Percentiles rank a stretch among this genome's conserved stretches.
phyloP scores from a whole-genome alignment of 805 yeast species.

The Monosporozyma siamensis region DNA sequence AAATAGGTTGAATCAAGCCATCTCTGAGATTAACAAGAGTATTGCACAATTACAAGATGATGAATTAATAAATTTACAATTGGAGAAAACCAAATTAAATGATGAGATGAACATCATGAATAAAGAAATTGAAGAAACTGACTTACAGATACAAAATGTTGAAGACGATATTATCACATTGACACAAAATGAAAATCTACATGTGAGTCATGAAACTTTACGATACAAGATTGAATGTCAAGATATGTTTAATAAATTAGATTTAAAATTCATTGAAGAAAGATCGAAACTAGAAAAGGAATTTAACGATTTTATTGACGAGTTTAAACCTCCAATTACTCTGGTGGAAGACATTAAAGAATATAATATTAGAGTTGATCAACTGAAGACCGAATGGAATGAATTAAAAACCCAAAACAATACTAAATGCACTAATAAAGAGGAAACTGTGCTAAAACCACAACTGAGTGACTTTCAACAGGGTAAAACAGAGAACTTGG shows the following conservation, averaged over 20 bases:
- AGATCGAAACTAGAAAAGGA: constrained; percentile 16
- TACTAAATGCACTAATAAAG: background rate
- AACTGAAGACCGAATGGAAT: background rate
- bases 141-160: background rate
- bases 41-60: background rate
- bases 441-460: background rate
- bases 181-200: constrained; percentile 14
- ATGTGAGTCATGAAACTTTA: constrained; percentile 15
- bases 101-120: background rate
- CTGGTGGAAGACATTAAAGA: background rate
- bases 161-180: constrained; percentile 3
- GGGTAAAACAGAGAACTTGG: background rate
- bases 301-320: constrained; percentile 10
- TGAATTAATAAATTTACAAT: background rate
- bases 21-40: constrained; percentile 21
- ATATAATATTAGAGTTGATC: background rate
- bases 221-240: constrained; percentile 18
- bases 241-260: constrained; percentile 18
- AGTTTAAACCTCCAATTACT: background rate
- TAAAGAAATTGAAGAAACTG: background rate
- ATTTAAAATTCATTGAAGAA: constrained; percentile 11
- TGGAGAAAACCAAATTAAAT: background rate
- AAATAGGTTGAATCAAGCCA: constrained; percentile 19
- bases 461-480: background rate
- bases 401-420: background rate